Conservation (phyloP, 345 rosid genomes). For the Gossypium mustelinum region DNA sequence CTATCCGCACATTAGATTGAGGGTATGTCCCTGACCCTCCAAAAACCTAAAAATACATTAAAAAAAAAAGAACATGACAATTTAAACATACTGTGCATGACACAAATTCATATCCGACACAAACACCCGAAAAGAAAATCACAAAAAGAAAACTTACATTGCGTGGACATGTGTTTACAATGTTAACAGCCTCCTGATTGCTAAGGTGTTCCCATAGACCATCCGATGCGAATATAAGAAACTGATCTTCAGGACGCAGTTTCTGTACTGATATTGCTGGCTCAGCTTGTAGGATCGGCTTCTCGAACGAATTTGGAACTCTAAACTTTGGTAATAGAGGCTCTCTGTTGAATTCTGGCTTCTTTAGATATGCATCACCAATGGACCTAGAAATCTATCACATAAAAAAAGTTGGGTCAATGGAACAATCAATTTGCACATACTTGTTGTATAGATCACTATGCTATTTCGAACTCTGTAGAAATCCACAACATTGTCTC, state of each 20-base stretch:
- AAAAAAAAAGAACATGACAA: too few relatives aligned
- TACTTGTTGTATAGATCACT: neutral
- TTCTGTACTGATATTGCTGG: slow-evolving; percentile 72
- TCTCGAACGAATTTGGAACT: slow-evolving; percentile 61
- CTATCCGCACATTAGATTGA: too few relatives aligned
- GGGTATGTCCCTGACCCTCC: too few relatives aligned
- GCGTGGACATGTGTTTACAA: slow-evolving; percentile 67
- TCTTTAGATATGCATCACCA: slow-evolving; percentile 94
- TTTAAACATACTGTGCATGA: neutral
- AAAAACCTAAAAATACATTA: too few relatives aligned
- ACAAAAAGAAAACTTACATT: slow-evolving; percentile 48
- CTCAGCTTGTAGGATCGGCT: slow-evolving; percentile 87
- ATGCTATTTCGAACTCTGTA: neutral
- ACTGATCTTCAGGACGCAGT: slow-evolving; percentile 73
- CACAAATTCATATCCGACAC: neutral
- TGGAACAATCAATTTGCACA: neutral
- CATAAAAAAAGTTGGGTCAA: slow-evolving; percentile 14
- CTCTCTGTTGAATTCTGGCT: slow-evolving; percentile 75
- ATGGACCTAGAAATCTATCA: slow-evolving; percentile 84
- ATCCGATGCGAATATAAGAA: slow-evolving; percentile 95
- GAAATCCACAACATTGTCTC: neutral
- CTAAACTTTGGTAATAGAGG: slow-evolving; percentile 82
- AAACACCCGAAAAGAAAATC: slow-evolving; percentile 9
- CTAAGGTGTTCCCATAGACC: slow-evolving; percentile 97
- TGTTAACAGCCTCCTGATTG: slow-evolving; percentile 92